Percentiles rank a stretch among this genome's conserved stretches.
These are phyloP conservation scores for Gaertneriomyces sp. DNA, from an alignment of 192 early-diverging fungal species.

Conservation along the genomic window DNA sequence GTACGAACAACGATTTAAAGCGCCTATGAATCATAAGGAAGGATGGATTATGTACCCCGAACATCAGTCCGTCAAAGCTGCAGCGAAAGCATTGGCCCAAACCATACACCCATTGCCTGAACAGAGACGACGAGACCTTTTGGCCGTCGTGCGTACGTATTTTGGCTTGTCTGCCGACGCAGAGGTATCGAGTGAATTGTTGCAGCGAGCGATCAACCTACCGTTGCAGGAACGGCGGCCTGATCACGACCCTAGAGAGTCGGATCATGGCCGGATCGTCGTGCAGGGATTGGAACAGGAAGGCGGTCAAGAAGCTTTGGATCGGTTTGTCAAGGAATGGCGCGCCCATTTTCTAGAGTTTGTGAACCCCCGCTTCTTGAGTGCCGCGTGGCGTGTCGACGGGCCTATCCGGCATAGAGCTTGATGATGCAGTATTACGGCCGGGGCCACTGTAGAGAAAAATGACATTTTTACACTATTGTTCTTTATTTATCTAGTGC, in stretches of 20 bases:
- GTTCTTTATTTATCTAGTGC: no score
- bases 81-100: constrained; percentile 7
- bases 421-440: no score
- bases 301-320: neutral
- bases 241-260: neutral
- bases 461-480: no score
- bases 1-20: neutral
- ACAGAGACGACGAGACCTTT: neutral
- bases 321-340: constrained; percentile 14
- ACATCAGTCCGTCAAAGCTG: constrained; percentile 9
- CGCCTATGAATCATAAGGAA: constrained; percentile 11
- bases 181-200: constrained; percentile 1
- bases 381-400: constrained; percentile 20
- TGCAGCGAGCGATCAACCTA: neutral
- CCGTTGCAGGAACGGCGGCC: neutral
- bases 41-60: constrained; percentile 12
- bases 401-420: constrained; percentile 12
- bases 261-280: constrained; percentile 18
- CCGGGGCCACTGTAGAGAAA: no score
- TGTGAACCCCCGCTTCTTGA: constrained; percentile 20
- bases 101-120: constrained; percentile 3
- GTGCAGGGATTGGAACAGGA: constrained; percentile 8
- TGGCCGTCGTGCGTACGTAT: neutral
- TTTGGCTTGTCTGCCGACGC: neutral
- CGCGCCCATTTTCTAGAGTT: constrained; percentile 19